Evolutionary conservation across 2,329 filamentous ascomycete genomes (phyloP).

Genomic region (Cercospora sojina): DNA sequence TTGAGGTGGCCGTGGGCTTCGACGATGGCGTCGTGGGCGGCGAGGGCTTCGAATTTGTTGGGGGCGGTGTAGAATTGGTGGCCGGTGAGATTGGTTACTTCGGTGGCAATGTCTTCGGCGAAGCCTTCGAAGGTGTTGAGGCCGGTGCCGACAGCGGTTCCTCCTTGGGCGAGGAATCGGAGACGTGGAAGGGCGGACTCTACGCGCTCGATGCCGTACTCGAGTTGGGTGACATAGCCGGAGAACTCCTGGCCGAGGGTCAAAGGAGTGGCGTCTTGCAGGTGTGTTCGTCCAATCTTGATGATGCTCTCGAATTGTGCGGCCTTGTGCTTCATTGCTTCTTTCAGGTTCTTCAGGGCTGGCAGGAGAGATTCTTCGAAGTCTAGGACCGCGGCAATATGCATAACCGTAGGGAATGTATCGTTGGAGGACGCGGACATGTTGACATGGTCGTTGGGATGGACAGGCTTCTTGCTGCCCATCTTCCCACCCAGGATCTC

Average conservation of each 20-base stretch:
- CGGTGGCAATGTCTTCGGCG: slow-evolving; percentile 84
- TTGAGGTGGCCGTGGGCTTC: slow-evolving; percentile 93
- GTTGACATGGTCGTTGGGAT: slow-evolving; percentile 99
- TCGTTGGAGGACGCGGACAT: slow-evolving; percentile 98
- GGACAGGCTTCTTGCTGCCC: slow-evolving; percentile 97
- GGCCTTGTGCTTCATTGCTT: slow-evolving; percentile 83
- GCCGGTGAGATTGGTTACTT: slow-evolving; percentile 90
- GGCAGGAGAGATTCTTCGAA: slow-evolving; percentile 83
- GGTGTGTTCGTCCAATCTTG: slow-evolving; percentile 97
- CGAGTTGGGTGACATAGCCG: slow-evolving; percentile 92
- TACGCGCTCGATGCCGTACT: slow-evolving; percentile 84
- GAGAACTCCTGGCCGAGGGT: slow-evolving; percentile 97
- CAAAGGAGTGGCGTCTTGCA: slow-evolving; percentile 94
- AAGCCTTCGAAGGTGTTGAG: slow-evolving; percentile 98
- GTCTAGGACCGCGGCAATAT: slow-evolving; percentile 95
- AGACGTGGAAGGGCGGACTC: slow-evolving; percentile 80
- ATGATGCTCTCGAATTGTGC: slow-evolving; percentile 91
- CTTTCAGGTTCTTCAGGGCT: slow-evolving; percentile 74
- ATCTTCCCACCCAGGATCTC: slow-evolving; percentile 92
- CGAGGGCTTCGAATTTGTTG: slow-evolving; percentile 98
- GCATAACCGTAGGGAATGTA: slow-evolving; percentile 99
- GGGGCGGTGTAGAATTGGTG: slow-evolving; percentile 92
- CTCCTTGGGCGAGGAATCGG: slow-evolving; percentile 85
- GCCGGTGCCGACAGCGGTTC: slow-evolving; percentile 93
- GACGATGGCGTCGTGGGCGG: slow-evolving; percentile 92